Percentiles rank a stretch among this genome's conserved stretches.
Conservation (phyloP, 257 asterid genomes). For the Solanum corneliomulleri region DNA sequence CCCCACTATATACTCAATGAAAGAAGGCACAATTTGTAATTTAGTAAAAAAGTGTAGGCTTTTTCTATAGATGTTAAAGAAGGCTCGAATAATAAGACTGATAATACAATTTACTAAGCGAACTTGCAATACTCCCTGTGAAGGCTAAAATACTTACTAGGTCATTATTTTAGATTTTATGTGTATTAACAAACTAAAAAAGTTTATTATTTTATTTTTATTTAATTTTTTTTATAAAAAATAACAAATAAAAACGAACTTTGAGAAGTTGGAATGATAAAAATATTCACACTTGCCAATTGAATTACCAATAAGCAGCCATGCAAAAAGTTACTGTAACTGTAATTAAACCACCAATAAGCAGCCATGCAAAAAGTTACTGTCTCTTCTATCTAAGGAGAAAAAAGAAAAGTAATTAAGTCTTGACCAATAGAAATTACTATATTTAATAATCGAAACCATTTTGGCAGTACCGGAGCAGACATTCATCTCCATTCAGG, state of each 20-base stretch:
- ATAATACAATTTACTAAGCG: neutral
- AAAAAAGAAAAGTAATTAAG: neutral
- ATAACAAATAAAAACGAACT: no score
- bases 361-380: no score
- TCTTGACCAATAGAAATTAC: neutral
- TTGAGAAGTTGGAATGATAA: neutral
- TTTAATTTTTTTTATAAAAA: no score
- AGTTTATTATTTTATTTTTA: accelerated
- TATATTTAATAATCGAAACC: neutral
- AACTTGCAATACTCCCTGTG: neutral
- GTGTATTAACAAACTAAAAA: accelerated
- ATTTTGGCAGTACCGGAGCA: neutral
- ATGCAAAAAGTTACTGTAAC: no score
- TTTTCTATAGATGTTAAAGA: neutral
- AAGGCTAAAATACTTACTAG: no score
- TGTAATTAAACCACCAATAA: no score
- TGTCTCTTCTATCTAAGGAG: no score
- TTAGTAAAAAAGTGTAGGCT: no score
- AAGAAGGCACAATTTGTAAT: neutral
- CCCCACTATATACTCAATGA: no score
- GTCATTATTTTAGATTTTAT: no score
- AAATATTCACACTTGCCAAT: neutral
- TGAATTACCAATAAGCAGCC: no score
- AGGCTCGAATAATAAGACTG: neutral
- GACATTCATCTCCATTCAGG: neutral